Conservation (phyloP, 2,329 filamentous ascomycete species). For the Trichoderma polysporum region DNA sequence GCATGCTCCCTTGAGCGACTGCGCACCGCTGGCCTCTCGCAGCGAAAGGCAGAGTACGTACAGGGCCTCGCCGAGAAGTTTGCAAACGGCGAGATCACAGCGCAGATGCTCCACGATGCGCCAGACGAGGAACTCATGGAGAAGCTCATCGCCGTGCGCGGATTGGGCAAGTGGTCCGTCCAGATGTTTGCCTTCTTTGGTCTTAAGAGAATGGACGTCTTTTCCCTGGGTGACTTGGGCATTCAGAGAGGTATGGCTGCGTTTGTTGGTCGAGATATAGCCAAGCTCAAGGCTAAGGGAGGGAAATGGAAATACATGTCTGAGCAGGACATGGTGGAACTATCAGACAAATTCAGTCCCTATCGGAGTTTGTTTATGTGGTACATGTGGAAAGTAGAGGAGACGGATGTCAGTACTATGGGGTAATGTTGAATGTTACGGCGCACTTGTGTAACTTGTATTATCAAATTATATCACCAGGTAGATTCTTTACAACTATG, state of each 20-base stretch:
- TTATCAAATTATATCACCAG: not conserved
- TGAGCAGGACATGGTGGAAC: conserved; percentile 86
- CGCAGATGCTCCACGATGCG: conserved; percentile 72
- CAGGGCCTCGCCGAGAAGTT: conserved; percentile 84
- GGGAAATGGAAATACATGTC: conserved; percentile 99
- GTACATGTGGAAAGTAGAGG: conserved; percentile 92
- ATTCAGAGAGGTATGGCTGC: conserved; percentile 94
- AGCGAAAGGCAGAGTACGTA: conserved; percentile 95
- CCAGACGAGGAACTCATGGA: conserved; percentile 84
- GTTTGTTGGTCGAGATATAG: conserved; percentile 78
- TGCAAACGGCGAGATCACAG: conserved; percentile 68
- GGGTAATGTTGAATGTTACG: conserved; percentile 35
- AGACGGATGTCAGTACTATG: conserved; percentile 69
- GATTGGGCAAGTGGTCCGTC: conserved; percentile 85
- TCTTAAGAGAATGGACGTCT: conserved; percentile 92
- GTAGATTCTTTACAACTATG: not conserved
- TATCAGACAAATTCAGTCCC: conserved; percentile 76
- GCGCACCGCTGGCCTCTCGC: conserved; percentile 82
- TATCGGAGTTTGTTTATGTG: conserved; percentile 96
- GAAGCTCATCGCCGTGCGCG: conserved; percentile 79
- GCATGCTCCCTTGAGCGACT: conserved; percentile 63
- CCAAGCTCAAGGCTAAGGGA: conserved; percentile 74
- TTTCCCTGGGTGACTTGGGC: conserved; percentile 86
- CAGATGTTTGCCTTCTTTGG: conserved; percentile 98
- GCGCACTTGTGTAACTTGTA: not conserved